Conservation (phyloP, 192 early-diverging fungal species). For the Rhizoclosmatium globosum region DNA sequence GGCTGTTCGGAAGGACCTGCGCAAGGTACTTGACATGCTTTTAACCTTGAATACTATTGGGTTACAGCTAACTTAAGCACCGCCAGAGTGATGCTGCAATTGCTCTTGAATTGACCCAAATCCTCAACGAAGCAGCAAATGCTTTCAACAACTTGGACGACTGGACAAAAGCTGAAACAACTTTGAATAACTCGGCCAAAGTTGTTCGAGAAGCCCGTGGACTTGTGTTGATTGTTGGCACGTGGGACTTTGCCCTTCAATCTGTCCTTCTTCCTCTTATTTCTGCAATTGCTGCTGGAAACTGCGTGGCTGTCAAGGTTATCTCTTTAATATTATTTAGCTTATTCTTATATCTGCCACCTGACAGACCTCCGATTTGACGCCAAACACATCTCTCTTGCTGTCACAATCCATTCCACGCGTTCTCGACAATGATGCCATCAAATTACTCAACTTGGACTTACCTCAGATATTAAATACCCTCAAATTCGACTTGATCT, state of each 20-base stretch:
- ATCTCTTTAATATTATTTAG: conserved; percentile 21
- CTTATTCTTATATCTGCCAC: not conserved
- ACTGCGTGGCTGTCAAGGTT: conserved; percentile 64
- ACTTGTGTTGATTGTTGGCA: conserved; percentile 52
- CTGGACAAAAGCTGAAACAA: conserved; percentile 38
- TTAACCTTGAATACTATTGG: not conserved
- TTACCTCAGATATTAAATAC: conserved; percentile 72
- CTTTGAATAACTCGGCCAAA: not conserved
- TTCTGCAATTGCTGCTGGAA: conserved; percentile 91
- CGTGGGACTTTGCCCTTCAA: conserved; percentile 53
- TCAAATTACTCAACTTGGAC: conserved; percentile 78
- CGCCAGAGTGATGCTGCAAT: not conserved
- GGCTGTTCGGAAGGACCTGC: conserved; percentile 45
- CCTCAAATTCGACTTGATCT: conserved; percentile 87
- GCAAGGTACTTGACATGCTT: not conserved
- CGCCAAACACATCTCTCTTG: conserved; percentile 67
- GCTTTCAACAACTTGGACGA: conserved; percentile 53
- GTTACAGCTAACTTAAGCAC: not conserved
- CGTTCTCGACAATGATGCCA: conserved; percentile 75
- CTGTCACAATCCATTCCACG: conserved; percentile 69
- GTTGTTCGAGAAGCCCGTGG: conserved; percentile 45
- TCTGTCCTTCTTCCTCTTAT: conserved; percentile 76
- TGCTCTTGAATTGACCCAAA: conserved; percentile 34
- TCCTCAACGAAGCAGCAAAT: conserved; percentile 48
- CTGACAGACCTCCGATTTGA: conserved; percentile 79